Conservation (phyloP, 2,329 filamentous ascomycete species). For the Neofusicoccum umdonicola region DNA sequence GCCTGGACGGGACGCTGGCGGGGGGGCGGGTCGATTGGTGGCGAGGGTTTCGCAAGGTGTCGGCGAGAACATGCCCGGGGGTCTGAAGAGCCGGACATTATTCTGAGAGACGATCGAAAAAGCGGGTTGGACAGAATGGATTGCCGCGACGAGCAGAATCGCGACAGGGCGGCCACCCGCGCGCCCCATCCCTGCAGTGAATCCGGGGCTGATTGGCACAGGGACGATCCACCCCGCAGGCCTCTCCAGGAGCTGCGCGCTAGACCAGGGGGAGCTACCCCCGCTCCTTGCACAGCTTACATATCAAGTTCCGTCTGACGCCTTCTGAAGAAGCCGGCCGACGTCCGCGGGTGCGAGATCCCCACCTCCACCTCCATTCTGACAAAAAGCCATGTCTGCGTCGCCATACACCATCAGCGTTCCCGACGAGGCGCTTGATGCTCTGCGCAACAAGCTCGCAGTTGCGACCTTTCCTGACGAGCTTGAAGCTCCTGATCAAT, state of each 20-base stretch:
- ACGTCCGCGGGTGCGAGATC: not conserved
- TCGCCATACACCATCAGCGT: slow-evolving; percentile 44
- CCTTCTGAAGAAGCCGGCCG: not conserved
- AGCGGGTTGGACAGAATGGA: too few relatives aligned
- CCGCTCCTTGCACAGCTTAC: not conserved
- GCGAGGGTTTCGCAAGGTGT: not conserved
- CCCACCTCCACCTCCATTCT: not conserved
- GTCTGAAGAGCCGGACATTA: too few relatives aligned
- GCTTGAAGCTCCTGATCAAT: slow-evolving; percentile 42
- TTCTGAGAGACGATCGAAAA: too few relatives aligned
- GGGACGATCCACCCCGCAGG: not conserved
- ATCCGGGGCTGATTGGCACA: not conserved
- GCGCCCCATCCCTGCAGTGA: not conserved
- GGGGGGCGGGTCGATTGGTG: not conserved
- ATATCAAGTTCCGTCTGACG: not conserved
- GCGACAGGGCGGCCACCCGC: not conserved
- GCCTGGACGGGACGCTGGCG: not conserved
- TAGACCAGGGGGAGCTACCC: not conserved
- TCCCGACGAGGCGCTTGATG: slow-evolving; percentile 51
- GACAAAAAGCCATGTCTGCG: not conserved
- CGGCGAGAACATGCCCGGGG: too few relatives aligned
- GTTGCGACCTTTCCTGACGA: slow-evolving; percentile 58
- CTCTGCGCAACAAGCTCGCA: slow-evolving; percentile 56
- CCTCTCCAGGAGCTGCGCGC: not conserved
- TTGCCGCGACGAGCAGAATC: not conserved